Evolutionary conservation across 1,139 yeast genomes (phyloP).

Genomic region (Geotrichum histeridarum): DNA sequence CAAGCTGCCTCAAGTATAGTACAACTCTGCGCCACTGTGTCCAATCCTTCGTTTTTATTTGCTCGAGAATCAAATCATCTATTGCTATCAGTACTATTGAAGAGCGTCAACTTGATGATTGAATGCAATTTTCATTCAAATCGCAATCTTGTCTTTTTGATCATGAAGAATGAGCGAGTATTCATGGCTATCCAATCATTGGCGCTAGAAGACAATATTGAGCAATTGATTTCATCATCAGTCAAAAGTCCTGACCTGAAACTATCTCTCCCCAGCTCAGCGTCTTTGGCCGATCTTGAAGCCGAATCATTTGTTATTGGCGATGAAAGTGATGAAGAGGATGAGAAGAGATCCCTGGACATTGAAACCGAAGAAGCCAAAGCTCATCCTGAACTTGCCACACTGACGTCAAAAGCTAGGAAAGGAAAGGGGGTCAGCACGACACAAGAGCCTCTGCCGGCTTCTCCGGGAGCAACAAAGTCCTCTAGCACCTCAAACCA

Average conservation of each 20-base stretch:
- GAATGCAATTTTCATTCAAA: slow-evolving; percentile 33
- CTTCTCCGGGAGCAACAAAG: background rate
- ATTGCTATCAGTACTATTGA: slow-evolving; percentile 41
- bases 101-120: slow-evolving; percentile 29
- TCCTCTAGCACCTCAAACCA: background rate
- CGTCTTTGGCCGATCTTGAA: background rate
- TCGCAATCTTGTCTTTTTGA: slow-evolving; percentile 32
- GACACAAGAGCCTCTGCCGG: background rate
- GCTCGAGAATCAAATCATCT: slow-evolving; percentile 51
- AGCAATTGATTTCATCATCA: slow-evolving; percentile 18
- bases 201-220: slow-evolving; percentile 24
- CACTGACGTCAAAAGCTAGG: slow-evolving; percentile 1
- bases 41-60: slow-evolving; percentile 42
- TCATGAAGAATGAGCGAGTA: slow-evolving; percentile 29
- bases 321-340: slow-evolving; percentile 35
- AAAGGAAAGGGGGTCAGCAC: slow-evolving; percentile 17
- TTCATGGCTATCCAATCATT: slow-evolving; percentile 22
- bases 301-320: slow-evolving; percentile 20
- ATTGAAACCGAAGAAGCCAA: slow-evolving; percentile 16
- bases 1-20: slow-evolving; percentile 53
- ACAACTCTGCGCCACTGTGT: slow-evolving; percentile 48
- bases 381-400: slow-evolving; percentile 10
- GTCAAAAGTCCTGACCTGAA: slow-evolving; percentile 9
- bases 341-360: slow-evolving; percentile 1
- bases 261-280: background rate